These are phyloP conservation scores for Nitzschia inconspicua DNA, from an alignment of 108 stramenopile genomes.

Conservation along the genomic window DNA sequence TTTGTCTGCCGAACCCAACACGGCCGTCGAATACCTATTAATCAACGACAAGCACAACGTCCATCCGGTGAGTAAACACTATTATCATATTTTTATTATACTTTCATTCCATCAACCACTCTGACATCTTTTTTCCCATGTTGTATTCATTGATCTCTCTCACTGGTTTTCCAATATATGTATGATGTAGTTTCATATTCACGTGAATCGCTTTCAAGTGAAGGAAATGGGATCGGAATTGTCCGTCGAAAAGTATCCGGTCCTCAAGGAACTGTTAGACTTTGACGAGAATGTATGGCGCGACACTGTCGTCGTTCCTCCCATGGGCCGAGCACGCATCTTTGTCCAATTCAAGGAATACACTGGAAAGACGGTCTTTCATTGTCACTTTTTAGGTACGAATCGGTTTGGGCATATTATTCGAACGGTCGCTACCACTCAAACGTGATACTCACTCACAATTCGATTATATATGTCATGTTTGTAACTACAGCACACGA, in stretches of 20 bases:
- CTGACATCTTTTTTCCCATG: background rate
- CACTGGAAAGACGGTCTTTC: constrained; percentile 49
- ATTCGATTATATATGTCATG: no score
- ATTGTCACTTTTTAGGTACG: constrained; percentile 59
- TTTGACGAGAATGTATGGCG: constrained; percentile 32
- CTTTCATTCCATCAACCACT: background rate
- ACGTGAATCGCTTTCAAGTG: constrained; percentile 56
- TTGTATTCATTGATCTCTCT: background rate
- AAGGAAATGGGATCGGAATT: constrained; percentile 43
- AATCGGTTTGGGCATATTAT: no score
- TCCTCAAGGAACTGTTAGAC: constrained; percentile 24
- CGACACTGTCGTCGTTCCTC: constrained; percentile 48
- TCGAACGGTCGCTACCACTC: no score
- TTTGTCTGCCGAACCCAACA: constrained; percentile 31
- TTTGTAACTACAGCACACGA: no score
- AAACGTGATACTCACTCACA: no score
- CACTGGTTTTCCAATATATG: background rate
- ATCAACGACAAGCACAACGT: constrained; percentile 51
- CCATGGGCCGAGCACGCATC: constrained; percentile 35
- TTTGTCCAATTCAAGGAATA: constrained; percentile 45
- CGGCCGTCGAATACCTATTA: constrained; percentile 40
- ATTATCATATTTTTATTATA: background rate
- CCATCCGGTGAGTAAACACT: constrained; percentile 27
- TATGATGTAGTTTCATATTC: constrained; percentile 37
- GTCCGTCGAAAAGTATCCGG: constrained; percentile 32